Percentiles rank a stretch among this genome's conserved stretches.
Evolutionary conservation across 805 yeast genomes (phyloP).

Genomic region (Tetrapisispora iriomotensis): DNA sequence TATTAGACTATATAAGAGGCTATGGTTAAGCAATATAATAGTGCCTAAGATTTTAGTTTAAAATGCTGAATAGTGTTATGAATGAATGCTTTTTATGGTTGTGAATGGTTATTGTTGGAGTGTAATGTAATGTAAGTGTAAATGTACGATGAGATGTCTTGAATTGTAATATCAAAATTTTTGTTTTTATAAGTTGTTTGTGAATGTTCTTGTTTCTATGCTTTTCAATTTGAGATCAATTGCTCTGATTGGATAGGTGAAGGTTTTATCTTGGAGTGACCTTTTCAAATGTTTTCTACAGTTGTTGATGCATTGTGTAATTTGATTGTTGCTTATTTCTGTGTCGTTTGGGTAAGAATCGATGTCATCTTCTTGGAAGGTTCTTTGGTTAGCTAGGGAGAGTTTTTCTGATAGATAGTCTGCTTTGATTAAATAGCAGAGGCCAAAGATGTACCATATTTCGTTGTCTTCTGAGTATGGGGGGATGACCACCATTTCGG

Average conservation of each 20-base stretch:
- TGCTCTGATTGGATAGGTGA: not conserved
- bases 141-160: not conserved
- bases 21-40: no score
- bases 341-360: not conserved
- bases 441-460: constrained; percentile 23
- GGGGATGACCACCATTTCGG: constrained; percentile 23
- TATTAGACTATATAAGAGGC: no score
- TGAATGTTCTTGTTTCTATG: constrained; percentile 1
- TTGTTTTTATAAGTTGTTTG: no score
- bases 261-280: not conserved
- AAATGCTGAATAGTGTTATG: no score
- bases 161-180: no score
- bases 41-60: no score
- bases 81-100: no score
- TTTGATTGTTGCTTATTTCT: not conserved
- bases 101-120: no score
- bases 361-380: not conserved
- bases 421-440: constrained; percentile 22
- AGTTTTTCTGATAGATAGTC: constrained; percentile 9
- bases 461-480: constrained; percentile 29
- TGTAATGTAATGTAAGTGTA: not conserved
- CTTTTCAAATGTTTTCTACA: constrained; percentile 2
- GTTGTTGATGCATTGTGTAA: not conserved
- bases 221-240: not conserved
- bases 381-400: not conserved